Evolutionary conservation across 306 rosid genomes (phyloP), one percentile per base, ranked within the genome.

Genomic region (Cucurbita moschata): DNA sequence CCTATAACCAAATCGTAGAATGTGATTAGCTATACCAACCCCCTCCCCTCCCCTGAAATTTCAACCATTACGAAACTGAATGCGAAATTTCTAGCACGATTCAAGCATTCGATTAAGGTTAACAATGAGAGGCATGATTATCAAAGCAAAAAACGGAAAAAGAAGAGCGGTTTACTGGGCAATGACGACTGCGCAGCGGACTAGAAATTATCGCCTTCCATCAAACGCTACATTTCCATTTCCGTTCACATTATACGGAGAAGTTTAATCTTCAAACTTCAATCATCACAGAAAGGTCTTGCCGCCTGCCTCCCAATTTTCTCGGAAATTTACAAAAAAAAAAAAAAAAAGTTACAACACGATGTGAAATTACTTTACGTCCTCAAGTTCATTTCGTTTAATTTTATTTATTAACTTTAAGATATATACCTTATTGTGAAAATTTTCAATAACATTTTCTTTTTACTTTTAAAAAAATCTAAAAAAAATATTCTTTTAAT

Each of bases 131-230:
- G 40, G 4, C 1, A 63, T 39, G 46, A 46, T 67, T 69, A 69
- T 47, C 26, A 69, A 38, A 69, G 58, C 0, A 49, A 47, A 23
- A 49, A 12, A 10, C 1, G 58, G 43, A 14, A 23, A 69, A 12
- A 26, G 44, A 70, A 70, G 30, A 70, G 59, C 8, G 26, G 59
- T 70, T 49, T 50, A 47, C 18, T 43, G 37, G 71, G 38, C 16
- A 43, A 88, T 83, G 14, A 87, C 79, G 72, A 85, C 56, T 10
- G 89, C 83, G 10, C 83, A 7, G 93, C 85, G 40, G 85, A 11
- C 93, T 88, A 85, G 77, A 89, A 85, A 15, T 83, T 91, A 86
- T 83, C 84, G 69, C 87, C 87, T 64, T 83, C 82, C 42, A 83
- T 71, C 73, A 89, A 75, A 57, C 19, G 72, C 72, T 5, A 18